Conservation (phyloP, 1,284 basidiomycete species). For the Bjerkandera adusta region DNA sequence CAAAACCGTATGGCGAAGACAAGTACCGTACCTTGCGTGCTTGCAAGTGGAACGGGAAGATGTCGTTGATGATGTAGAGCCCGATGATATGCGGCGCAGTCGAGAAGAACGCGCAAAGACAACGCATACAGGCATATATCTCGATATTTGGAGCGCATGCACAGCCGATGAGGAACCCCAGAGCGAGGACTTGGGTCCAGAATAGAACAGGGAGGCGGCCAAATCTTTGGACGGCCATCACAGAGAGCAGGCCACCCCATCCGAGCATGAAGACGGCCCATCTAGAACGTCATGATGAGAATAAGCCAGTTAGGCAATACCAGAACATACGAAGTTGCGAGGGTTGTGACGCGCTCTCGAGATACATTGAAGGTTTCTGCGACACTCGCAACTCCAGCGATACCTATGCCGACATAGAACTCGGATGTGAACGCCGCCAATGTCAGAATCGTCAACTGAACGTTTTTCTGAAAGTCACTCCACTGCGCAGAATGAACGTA, state of each 20-base stretch:
- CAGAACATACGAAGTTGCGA: too few relatives aligned
- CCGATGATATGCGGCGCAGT: slow-evolving; percentile 30
- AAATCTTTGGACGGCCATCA: slow-evolving; percentile 55
- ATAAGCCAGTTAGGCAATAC: too few relatives aligned
- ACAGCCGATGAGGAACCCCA: slow-evolving; percentile 49
- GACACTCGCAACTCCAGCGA: too few relatives aligned
- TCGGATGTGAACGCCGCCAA: slow-evolving; percentile 67
- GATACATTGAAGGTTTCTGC: too few relatives aligned
- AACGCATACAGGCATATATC: slow-evolving; percentile 44
- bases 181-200: slow-evolving; percentile 51
- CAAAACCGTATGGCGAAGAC: not conserved
- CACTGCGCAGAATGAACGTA: slow-evolving; percentile 33
- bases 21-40: slow-evolving; percentile 52
- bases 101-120: not conserved
- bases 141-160: slow-evolving; percentile 53
- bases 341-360: too few relatives aligned
- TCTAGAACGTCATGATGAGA: too few relatives aligned
- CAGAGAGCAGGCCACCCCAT: slow-evolving; percentile 57
- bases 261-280: too few relatives aligned
- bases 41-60: slow-evolving; percentile 75
- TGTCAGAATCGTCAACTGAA: slow-evolving; percentile 59
- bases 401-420: slow-evolving; percentile 65
- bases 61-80: slow-evolving; percentile 63
- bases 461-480: slow-evolving; percentile 43
- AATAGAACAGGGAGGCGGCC: slow-evolving; percentile 63